Base-by-base conservation (phyloP, 1,284 basidiomycete genomes). In the Golubevia sp. region DNA sequence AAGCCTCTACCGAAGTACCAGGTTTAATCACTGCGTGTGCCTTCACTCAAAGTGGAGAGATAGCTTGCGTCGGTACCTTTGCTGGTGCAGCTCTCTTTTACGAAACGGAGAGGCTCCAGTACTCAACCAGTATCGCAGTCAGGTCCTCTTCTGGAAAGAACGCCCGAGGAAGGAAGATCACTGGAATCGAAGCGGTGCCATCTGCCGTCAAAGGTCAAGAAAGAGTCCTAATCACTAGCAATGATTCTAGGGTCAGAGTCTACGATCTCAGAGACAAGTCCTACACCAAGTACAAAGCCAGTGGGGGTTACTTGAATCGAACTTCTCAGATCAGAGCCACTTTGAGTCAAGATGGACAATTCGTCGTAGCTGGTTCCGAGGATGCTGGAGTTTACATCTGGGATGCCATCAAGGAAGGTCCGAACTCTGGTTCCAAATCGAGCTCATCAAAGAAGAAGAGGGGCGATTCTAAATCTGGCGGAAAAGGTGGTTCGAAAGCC, bases 11-110 rank as follows among this genome's bases (percentile, higher is more conserved):
- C 0, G 81, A 82, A 49, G 71, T 84, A 0, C 83, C 83, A 3
- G 83, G 83, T 27, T 70, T 85, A 48, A 84, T 84, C 62, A 85
- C 85, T 1, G 73, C 76, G 38, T 79, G 83, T 1, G 71, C 82
- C 0, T 85, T 85, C 56, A 80, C 77, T 0, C 57, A 70, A 5
- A 78, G 82, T 27, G 85, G 85, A 6, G 63, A 73, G 24, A 64
- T 62, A 1, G 79, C 78, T 1, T 79, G 77, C 44, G 84, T 79
- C 0, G 85, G 84, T 3, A 80, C 76, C 7, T 84, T 84, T 56
- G 62, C 72, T 7, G 79, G 84, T 11, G 64, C 70, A 13, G 64
- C 74, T 58, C 53, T 82, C 23, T 80, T 84, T 58, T 77, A 79
- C 27, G 74, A 79, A 20, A 75, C 74, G 27, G 73, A 79, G 11